These are phyloP conservation scores for Metschnikowia koreensis DNA, from an alignment of 805 yeast species.

Conservation along the genomic window DNA sequence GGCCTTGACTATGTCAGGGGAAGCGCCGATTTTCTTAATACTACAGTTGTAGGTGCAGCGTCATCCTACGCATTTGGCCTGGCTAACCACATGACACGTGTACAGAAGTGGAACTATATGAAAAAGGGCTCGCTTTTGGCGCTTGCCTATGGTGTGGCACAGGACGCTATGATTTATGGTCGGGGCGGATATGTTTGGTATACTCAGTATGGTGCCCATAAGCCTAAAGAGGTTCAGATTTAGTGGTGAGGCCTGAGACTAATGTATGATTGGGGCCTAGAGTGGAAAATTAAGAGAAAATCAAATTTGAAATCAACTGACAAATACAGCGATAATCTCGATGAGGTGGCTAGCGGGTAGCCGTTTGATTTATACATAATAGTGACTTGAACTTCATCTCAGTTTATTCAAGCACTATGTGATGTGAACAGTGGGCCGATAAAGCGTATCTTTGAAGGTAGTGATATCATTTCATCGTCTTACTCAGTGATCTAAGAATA, in stretches of 20 bases:
- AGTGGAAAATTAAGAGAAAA: too few species aligned
- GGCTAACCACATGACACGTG: slow-evolving; percentile 39
- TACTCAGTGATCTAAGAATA: too few species aligned
- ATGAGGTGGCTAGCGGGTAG: too few species aligned
- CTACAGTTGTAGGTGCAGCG: slow-evolving; percentile 54
- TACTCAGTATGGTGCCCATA: slow-evolving; percentile 1
- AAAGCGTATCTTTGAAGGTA: too few species aligned
- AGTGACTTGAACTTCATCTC: too few species aligned
- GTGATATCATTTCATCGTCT: too few species aligned
- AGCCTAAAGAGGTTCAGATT: not conserved
- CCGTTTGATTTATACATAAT: too few species aligned
- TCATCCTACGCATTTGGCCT: slow-evolving; percentile 54
- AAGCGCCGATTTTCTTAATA: slow-evolving; percentile 57
- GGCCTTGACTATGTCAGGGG: slow-evolving; percentile 50
- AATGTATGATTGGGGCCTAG: not conserved
- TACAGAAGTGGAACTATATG: slow-evolving; percentile 43
- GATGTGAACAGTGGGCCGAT: too few species aligned
- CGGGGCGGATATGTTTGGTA: slow-evolving; percentile 73
- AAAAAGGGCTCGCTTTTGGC: slow-evolving; percentile 61
- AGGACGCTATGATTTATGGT: slow-evolving; percentile 57
- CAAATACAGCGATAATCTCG: too few species aligned
- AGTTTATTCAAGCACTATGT: too few species aligned
- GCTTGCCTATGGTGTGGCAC: slow-evolving; percentile 56
- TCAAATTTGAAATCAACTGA: too few species aligned
- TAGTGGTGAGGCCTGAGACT: not conserved